Evolutionary conservation across 1,139 yeast species (phyloP).

Genomic region (Hyphopichia buzzinii): DNA sequence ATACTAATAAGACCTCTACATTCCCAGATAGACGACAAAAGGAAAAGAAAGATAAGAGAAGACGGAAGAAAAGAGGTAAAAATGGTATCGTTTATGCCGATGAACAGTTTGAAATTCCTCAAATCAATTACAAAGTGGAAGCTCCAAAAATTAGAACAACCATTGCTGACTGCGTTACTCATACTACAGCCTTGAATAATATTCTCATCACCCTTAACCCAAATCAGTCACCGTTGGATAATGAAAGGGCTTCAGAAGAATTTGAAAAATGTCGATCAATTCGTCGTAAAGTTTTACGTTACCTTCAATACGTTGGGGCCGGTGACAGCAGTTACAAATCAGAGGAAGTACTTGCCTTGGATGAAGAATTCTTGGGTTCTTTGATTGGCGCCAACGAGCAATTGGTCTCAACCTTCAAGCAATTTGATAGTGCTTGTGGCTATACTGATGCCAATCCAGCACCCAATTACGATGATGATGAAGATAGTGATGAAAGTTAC

Average conservation of each 20-base stretch:
- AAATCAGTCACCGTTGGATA: slow-evolving; percentile 59
- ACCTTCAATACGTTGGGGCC: slow-evolving; percentile 75
- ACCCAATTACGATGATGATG: slow-evolving; percentile 32
- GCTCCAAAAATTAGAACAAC: slow-evolving; percentile 67
- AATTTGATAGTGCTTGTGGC: slow-evolving; percentile 55
- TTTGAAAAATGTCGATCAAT: slow-evolving; percentile 75
- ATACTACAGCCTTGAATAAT: slow-evolving; percentile 71
- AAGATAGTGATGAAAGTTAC: slow-evolving; percentile 34
- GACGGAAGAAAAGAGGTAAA: slow-evolving; percentile 17
- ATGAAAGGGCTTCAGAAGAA: slow-evolving; percentile 53
- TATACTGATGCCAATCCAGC: slow-evolving; percentile 36
- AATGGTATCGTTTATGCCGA: slow-evolving; percentile 45
- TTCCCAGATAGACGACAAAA: slow-evolving; percentile 4
- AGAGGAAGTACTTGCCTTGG: slow-evolving; percentile 31
- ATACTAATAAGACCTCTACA: slow-evolving; percentile 6
- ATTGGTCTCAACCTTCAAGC: slow-evolving; percentile 67
- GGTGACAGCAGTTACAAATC: slow-evolving; percentile 35
- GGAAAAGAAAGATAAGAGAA: slow-evolving; percentile 12
- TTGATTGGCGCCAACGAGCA: slow-evolving; percentile 88
- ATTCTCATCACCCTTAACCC: slow-evolving; percentile 55
- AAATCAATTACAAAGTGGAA: slow-evolving; percentile 67
- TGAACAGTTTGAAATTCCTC: slow-evolving; percentile 59
- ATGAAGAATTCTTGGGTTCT: slow-evolving; percentile 83
- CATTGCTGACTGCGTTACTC: slow-evolving; percentile 75
- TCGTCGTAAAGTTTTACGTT: slow-evolving; percentile 74